Base-by-base conservation (phyloP, 495 filamentous ascomycete species). In the Tetracladium setigerum region DNA sequence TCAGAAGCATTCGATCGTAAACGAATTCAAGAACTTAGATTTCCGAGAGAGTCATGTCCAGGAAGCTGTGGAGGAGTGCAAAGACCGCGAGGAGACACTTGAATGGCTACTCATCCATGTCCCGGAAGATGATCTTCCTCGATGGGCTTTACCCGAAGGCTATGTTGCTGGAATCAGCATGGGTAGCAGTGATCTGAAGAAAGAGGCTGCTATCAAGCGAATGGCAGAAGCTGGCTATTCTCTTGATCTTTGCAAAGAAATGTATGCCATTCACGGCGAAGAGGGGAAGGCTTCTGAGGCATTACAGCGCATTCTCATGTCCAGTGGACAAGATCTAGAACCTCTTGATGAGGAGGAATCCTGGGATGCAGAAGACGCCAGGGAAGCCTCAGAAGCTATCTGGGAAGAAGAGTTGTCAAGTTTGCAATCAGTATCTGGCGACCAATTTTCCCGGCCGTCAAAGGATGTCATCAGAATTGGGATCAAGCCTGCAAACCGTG, bases 51-150 rank as follows among this genome's bases (percentile, higher is more conserved):
- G 83, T 50, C 92, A 98, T 62, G 75, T 87, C 33, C 83, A 95
- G 59, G 92, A 98, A 66, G 94, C 92, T 8, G 77, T 84, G 1
- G 78, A 76, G 22, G 81, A 87, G 55, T 95, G 88, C 63, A 94
- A 88, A 66, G 88, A 95, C 62, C 74, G 81, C n/a, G 90, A 97
- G 61, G 94, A 97, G 63, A 78, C 87, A 11, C 69, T 98, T 7
- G 77, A 80, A 55, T 98, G 92, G 92, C 78, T 98, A 15, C 72
- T 98, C 16, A 85, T 97, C 27, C 90, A 98, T 64, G 86, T 98
- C 15, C 94, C 92, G 2, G 92, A 98, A 63, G 94, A 97, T 62
- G 92, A 98, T 62, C 66, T 96, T 2, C 92, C 92, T 0, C 62
- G 73, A 14, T 95, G 90, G 87, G 84, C 86, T 61, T 69, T 98